phyloP scores from a whole-genome alignment of 2,329 filamentous ascomycete genomes.

The Pestalotiopsis fici region DNA sequence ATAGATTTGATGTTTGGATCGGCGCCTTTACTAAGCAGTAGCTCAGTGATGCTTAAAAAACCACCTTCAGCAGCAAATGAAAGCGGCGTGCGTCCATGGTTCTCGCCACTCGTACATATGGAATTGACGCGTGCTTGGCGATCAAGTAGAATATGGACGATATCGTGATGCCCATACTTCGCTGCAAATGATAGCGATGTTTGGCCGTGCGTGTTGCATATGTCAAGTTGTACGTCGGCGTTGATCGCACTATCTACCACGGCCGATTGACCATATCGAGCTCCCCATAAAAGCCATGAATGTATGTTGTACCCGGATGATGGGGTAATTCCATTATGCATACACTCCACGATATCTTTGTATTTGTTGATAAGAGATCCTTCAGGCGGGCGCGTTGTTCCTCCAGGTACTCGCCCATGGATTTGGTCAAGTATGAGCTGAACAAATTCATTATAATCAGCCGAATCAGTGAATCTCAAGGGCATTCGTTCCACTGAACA shows the following conservation, averaged over 20 bases:
- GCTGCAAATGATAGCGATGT: neutral
- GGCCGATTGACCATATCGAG: neutral
- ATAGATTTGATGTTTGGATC: neutral
- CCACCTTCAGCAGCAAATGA: neutral
- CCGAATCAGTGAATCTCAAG: accelerated
- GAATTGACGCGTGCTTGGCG: neutral
- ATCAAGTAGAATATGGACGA: neutral
- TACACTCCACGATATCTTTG: neutral
- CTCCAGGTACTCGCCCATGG: neutral
- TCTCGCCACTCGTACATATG: neutral
- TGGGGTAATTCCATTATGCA: neutral
- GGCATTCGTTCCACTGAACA: accelerated
- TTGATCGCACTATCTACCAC: neutral
- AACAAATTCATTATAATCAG: neutral
- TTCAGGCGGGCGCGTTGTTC: too few species aligned
- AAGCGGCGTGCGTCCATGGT: neutral
- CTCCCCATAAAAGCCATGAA: neutral
- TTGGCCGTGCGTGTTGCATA: neutral
- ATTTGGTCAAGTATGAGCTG: neutral
- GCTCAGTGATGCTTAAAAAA: neutral
- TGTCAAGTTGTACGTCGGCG: neutral
- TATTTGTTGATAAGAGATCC: neutral
- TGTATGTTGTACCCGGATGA: neutral
- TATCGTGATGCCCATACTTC: neutral
- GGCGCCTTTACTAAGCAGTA: neutral